phyloP scores from a whole-genome alignment of 2,329 filamentous ascomycete genomes.

The Colletotrichum theobromicola region DNA sequence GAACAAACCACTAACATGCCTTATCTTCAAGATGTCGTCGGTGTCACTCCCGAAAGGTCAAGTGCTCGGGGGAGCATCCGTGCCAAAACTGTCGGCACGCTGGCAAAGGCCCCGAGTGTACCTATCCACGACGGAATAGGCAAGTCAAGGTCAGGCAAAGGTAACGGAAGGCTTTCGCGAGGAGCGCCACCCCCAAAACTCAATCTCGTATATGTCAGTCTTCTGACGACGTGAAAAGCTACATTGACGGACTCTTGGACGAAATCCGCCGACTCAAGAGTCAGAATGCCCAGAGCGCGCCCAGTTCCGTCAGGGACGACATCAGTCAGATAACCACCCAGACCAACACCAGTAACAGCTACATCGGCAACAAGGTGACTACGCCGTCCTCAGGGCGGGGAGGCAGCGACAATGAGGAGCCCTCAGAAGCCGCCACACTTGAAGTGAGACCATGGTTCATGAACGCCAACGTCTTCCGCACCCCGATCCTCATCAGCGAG shows the following conservation, averaged over 20 bases:
- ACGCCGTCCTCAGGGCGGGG: background rate
- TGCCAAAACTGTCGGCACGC: constrained; percentile 36
- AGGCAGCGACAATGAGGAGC: background rate
- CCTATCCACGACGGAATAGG: constrained; percentile 36
- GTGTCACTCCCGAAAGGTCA: constrained; percentile 39
- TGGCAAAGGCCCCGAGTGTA: constrained; percentile 33
- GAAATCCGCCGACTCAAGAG: constrained; percentile 36
- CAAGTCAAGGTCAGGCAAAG: constrained; percentile 38
- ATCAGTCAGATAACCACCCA: background rate
- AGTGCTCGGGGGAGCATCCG: constrained; percentile 36
- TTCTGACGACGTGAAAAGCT: constrained; percentile 25
- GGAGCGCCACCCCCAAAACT: background rate
- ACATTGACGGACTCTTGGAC: constrained; percentile 37
- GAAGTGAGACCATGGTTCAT: constrained; percentile 36
- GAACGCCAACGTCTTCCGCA: constrained; percentile 34
- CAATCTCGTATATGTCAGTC: background rate
- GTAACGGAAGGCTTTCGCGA: constrained; percentile 28
- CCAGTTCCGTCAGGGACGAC: background rate
- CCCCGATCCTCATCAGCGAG: constrained; percentile 37
- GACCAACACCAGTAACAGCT: background rate
- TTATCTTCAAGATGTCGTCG: constrained; percentile 25
- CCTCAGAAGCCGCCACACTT: background rate
- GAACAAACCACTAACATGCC: background rate
- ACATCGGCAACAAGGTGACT: background rate
- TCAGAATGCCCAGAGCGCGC: background rate